Percentiles rank a stretch among this genome's conserved stretches.
phyloP scores from a whole-genome alignment of 495 filamentous ascomycete species.

The Sabuloglossum arenarium region DNA sequence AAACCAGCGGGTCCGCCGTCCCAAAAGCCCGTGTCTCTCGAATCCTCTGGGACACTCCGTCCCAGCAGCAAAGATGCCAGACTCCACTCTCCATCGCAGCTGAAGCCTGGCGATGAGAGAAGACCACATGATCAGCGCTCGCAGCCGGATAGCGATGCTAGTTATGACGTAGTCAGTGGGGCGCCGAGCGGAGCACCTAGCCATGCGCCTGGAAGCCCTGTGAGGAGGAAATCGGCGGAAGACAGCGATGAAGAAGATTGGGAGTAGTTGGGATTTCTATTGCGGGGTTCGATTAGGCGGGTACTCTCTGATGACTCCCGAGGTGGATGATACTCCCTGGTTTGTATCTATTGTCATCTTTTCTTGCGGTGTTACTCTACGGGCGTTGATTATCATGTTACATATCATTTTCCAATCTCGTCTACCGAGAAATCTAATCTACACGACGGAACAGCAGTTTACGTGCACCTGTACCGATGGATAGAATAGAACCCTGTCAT shows the following conservation, averaged over 20 bases:
- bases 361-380: neutral
- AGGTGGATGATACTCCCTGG: no score
- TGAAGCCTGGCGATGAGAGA: conserved; percentile 43
- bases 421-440: neutral
- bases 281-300: no score
- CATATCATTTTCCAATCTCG: neutral
- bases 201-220: conserved; percentile 52
- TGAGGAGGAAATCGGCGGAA: conserved; percentile 1
- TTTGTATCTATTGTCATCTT: no score
- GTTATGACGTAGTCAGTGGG: conserved; percentile 68
- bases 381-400: neutral
- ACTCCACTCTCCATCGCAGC: conserved; percentile 12
- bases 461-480: neutral
- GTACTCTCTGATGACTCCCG: no score
- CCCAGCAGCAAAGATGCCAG: conserved; percentile 9
- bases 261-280: no score
- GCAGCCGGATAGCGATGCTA: conserved; percentile 71
- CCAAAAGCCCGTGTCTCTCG: conserved; percentile 1
- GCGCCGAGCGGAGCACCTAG: conserved; percentile 56
- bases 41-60: conserved; percentile 6
- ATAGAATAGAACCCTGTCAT: neutral
- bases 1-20: conserved; percentile 26
- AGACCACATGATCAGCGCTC: conserved; percentile 74
- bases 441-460: neutral
- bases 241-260: conserved; percentile 9